Base-by-base conservation (phyloP, 768 basidiomycete species). In the Tulasnella sp. region DNA sequence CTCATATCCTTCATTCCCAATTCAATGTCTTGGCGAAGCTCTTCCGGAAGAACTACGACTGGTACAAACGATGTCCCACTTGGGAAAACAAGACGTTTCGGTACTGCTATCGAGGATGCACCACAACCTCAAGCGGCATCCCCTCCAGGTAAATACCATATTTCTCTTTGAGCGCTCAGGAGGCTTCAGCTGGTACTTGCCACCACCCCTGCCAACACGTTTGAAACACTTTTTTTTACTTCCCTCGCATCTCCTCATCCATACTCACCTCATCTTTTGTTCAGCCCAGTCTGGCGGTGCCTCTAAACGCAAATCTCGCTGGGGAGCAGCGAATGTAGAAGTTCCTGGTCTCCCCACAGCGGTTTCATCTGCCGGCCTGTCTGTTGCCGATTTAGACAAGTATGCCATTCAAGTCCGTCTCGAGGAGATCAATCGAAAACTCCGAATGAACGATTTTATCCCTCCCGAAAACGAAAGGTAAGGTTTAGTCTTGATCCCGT, bases 341-440 rank as follows among this genome's bases (percentile, higher is more conserved):
- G 84, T 92, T 49, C 88, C 92, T 55, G 93, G 91, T 56, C 71
- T 97, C 53, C 96, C 96, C 4, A 94, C 92, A 41, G 91, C 92
- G 43, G 93, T 99, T 62, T 85, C 83, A 62, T 85, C 87, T 41
- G 83, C 86, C 43, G 92, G 94, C 60, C 91, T 99, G 51, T 91
- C 92, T 21, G 90, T 92, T 67, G 83, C 84, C 51, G 93, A 98
- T 69, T 83, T 99, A 53, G 94, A 98, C 71, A 93, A 91, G 66
- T 99, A 99, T 70, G 94, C 96, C 32, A 90, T 93, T 54, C 91
- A 96, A 67, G 76, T 98, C 46, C 80, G 96, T 52, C 74, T 99
- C 48, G 96, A 99, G 71, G 96, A 99, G 73, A 97, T 99, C 67
- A 93, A 94, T 67, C 80, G 90, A 64, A 96, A 97, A 70, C 76